Evolutionary conservation across 2,329 filamentous ascomycete species (phyloP).

Genomic region (Arthrobotrys sinensis): DNA sequence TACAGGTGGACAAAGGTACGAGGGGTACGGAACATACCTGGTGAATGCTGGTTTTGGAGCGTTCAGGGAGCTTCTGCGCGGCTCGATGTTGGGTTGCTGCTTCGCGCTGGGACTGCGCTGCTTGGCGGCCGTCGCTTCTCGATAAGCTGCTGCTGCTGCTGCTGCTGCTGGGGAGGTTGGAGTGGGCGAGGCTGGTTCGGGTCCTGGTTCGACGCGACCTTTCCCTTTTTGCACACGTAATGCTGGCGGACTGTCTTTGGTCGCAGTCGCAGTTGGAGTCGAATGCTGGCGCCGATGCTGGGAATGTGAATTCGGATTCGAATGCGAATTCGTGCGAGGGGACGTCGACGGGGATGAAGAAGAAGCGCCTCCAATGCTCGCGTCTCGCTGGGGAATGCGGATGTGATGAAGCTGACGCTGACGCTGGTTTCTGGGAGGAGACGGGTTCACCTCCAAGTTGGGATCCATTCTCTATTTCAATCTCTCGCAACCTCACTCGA

Average conservation of each 20-base stretch:
- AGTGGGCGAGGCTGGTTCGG: constrained; percentile 9
- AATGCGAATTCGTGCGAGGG: constrained; percentile 16
- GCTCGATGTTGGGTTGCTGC: constrained; percentile 48
- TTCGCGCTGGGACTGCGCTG: constrained; percentile 40
- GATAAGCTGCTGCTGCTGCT: constrained; percentile 31
- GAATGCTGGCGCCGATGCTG: constrained; percentile 24
- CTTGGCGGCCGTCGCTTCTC: constrained; percentile 26
- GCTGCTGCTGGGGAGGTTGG: constrained; percentile 35
- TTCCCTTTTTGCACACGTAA: constrained; percentile 58
- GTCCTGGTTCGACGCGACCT: constrained; percentile 50
- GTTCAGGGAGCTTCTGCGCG: constrained; percentile 58
- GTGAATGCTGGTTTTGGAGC: constrained; percentile 55
- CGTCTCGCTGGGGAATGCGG: constrained; percentile 56
- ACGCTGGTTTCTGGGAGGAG: constrained; percentile 25
- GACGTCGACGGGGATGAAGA: constrained; percentile 9
- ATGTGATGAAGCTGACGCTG: constrained; percentile 40
- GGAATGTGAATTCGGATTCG: constrained; percentile 3
- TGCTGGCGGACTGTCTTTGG: constrained; percentile 32
- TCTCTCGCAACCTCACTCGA: constrained; percentile 20
- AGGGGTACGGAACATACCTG: constrained; percentile 51
- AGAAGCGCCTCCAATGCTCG: constrained; percentile 52
- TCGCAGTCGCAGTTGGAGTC: constrained; percentile 1
- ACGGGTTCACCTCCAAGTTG: not conserved
- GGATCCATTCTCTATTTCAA: constrained; percentile 39
- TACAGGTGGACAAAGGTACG: constrained; percentile 5